These are phyloP conservation scores for Pestalotiopsis sp. DNA, from an alignment of 2,329 filamentous ascomycete genomes.

Conservation along the genomic window DNA sequence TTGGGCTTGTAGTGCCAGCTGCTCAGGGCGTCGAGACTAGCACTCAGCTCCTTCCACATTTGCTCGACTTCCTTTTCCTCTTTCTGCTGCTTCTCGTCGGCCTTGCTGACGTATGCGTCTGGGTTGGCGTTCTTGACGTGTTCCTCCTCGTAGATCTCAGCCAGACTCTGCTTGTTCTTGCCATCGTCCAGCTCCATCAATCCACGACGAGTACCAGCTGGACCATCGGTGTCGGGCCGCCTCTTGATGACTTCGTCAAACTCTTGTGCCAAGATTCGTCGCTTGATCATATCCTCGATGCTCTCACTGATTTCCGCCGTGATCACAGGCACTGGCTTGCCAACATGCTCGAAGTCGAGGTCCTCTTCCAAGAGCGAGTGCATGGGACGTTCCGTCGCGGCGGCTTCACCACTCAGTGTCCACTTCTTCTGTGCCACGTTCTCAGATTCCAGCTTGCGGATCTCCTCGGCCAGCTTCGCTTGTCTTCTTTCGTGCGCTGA, in stretches of 20 bases:
- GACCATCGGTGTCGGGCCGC: conserved; percentile 71
- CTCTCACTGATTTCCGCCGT: conserved; percentile 88
- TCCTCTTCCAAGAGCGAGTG: conserved; percentile 96
- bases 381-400: conserved; percentile 76
- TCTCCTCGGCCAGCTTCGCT: conserved; percentile 85
- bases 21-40: conserved; percentile 83
- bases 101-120: conserved; percentile 75
- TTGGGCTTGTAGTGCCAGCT: conserved; percentile 97
- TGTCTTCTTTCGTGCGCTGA: conserved; percentile 87
- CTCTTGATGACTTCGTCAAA: conserved; percentile 91
- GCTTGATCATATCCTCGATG: conserved; percentile 93
- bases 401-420: conserved; percentile 86
- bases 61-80: conserved; percentile 82
- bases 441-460: conserved; percentile 84
- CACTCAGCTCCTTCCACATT: conserved; percentile 80
- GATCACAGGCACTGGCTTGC: conserved; percentile 92
- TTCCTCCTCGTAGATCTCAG: conserved; percentile 93
- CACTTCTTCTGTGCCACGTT: conserved; percentile 90
- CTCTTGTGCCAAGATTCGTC: conserved; percentile 83
- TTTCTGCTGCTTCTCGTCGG: conserved; percentile 78
- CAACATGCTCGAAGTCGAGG: conserved; percentile 91
- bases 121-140: conserved; percentile 79
- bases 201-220: conserved; percentile 63
- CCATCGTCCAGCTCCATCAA: conserved; percentile 82
- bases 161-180: conserved; percentile 84